Conservation (phyloP, 1,284 basidiomycete genomes). For the Sanghuangporus sanghuang region DNA sequence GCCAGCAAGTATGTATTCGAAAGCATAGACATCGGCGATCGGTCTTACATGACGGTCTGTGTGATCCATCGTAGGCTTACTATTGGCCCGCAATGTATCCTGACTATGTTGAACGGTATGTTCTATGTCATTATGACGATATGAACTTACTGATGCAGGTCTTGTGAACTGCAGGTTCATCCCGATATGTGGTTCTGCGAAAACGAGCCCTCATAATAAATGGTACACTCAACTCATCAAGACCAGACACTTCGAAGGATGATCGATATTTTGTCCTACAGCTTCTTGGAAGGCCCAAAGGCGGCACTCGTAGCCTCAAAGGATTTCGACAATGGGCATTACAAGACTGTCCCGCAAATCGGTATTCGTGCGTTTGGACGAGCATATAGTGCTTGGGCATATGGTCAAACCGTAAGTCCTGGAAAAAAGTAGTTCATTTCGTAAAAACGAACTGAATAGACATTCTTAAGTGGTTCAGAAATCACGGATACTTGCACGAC, state of each 20-base stretch:
- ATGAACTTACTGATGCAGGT: not conserved
- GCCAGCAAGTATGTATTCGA: slow-evolving; percentile 24
- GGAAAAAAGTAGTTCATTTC: not conserved
- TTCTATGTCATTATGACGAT: slow-evolving; percentile 8
- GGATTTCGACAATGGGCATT: slow-evolving; percentile 53
- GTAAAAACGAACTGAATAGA: not conserved
- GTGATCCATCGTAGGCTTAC: slow-evolving; percentile 38
- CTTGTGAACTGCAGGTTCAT: slow-evolving; percentile 37
- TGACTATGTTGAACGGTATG: slow-evolving; percentile 47
- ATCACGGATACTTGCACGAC: slow-evolving; percentile 39
- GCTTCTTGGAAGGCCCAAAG: slow-evolving; percentile 58
- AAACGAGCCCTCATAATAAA: slow-evolving; percentile 56
- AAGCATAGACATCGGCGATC: not conserved
- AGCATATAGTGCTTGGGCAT: slow-evolving; percentile 57
- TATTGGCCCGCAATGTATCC: slow-evolving; percentile 59
- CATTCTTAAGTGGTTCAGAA: slow-evolving; percentile 46
- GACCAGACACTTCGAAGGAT: not conserved
- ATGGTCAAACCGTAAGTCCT: slow-evolving; percentile 43
- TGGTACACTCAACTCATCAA: slow-evolving; percentile 33
- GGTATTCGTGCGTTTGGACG: slow-evolving; percentile 53
- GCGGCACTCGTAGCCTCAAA: slow-evolving; percentile 50
- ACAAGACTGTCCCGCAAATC: slow-evolving; percentile 40
- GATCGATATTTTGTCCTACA: slow-evolving; percentile 20
- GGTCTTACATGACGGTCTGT: not conserved
- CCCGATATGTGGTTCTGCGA: slow-evolving; percentile 51